Evolutionary conservation across 768 basidiomycete species (phyloP).

Genomic region (Tricholoma furcatifolium): DNA sequence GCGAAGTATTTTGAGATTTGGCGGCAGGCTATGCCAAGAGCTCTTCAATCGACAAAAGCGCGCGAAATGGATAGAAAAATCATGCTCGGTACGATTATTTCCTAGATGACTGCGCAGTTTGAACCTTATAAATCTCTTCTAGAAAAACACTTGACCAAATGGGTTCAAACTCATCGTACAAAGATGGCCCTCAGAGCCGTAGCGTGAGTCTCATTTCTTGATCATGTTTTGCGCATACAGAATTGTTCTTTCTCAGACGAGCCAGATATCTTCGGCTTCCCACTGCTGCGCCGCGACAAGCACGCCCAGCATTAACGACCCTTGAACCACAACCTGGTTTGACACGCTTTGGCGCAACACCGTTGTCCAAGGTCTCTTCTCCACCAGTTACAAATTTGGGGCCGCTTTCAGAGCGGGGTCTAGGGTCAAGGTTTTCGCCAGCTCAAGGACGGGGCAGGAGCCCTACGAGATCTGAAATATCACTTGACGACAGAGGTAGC

Average conservation of each 20-base stretch:
- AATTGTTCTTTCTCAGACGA: slow-evolving; percentile 46
- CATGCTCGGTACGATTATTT: slow-evolving; percentile 54
- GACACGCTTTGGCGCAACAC: not conserved
- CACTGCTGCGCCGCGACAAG: slow-evolving; percentile 42
- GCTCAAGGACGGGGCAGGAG: slow-evolving; percentile 22
- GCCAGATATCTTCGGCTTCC: slow-evolving; percentile 81
- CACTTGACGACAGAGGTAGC: slow-evolving; percentile 10
- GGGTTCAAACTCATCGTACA: slow-evolving; percentile 67
- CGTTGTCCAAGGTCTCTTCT: slow-evolving; percentile 17
- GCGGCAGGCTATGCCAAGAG: slow-evolving; percentile 70
- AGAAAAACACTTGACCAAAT: slow-evolving; percentile 60
- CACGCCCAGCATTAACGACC: slow-evolving; percentile 3
- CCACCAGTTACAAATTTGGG: slow-evolving; percentile 20
- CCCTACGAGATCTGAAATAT: slow-evolving; percentile 20
- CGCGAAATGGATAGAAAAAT: slow-evolving; percentile 54
- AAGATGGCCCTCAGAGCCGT: slow-evolving; percentile 79
- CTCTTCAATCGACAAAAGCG: slow-evolving; percentile 62
- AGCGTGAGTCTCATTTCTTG: slow-evolving; percentile 54
- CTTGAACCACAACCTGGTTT: not conserved
- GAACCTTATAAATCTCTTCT: slow-evolving; percentile 13
- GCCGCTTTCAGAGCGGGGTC: slow-evolving; percentile 36
- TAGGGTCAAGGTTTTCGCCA: slow-evolving; percentile 32
- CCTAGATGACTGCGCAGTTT: slow-evolving; percentile 2
- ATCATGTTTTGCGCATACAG: slow-evolving; percentile 2
- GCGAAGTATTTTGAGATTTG: slow-evolving; percentile 62